Evolutionary conservation across 192 early-diverging fungal species (phyloP).

Genomic region (Coemansia guatemalensis): DNA sequence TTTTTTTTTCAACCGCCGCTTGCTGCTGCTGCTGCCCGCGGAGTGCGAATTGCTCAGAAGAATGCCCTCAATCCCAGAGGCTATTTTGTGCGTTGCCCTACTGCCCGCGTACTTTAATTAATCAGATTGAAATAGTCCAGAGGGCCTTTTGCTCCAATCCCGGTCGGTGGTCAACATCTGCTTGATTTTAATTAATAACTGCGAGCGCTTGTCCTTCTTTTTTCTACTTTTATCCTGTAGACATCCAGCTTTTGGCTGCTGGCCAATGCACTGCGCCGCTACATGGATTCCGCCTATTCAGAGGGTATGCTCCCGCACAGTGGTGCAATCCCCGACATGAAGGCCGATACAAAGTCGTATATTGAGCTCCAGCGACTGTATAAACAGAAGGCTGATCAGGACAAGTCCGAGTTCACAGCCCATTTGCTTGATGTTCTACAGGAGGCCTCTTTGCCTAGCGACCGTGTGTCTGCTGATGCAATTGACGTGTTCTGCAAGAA

Average conservation of each 20-base stretch:
- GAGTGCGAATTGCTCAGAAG: conserved; percentile 1
- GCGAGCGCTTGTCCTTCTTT: background rate
- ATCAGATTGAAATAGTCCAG: background rate
- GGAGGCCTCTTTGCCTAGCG: conserved; percentile 51
- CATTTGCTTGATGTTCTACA: conserved; percentile 54
- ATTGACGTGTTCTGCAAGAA: conserved; percentile 86
- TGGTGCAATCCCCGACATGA: conserved; percentile 95
- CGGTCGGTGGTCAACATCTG: background rate
- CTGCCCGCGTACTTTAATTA: conserved; percentile 13
- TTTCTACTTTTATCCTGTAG: conserved; percentile 7
- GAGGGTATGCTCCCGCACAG: conserved; percentile 75
- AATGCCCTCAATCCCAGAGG: background rate
- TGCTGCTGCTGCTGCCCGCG: background rate
- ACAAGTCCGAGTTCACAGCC: conserved; percentile 54
- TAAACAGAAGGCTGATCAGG: conserved; percentile 74
- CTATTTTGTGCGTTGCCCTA: background rate
- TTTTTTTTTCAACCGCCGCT: background rate
- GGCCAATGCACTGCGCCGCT: conserved; percentile 72
- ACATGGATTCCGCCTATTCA: conserved; percentile 67
- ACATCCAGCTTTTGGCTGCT: conserved; percentile 82
- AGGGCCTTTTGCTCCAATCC: no score
- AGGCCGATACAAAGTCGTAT: conserved; percentile 88
- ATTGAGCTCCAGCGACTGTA: conserved; percentile 83
- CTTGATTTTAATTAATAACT: conserved; percentile 14
- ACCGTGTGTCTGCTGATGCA: conserved; percentile 61